Percentiles rank a stretch among this genome's conserved stretches.
These are phyloP conservation scores for Blakeslea trispora DNA, from an alignment of 371 early-diverging fungal species.

Conservation along the genomic window DNA sequence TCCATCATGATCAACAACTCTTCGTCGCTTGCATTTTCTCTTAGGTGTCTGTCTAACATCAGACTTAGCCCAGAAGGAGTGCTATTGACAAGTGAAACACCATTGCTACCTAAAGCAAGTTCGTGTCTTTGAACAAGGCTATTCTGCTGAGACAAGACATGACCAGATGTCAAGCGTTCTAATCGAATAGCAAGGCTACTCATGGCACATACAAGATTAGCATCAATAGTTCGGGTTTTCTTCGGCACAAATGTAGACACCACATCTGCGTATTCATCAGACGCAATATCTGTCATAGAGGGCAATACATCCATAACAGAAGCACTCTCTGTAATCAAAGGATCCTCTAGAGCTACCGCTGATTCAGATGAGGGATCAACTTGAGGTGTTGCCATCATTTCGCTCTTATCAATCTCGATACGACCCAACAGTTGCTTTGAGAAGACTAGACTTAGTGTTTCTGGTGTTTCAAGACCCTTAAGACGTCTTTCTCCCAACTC, in stretches of 20 bases:
- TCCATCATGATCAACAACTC: conserved; percentile 60
- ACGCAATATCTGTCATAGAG: not conserved
- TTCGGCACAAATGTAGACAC: conserved; percentile 3
- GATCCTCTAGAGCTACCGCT: not conserved
- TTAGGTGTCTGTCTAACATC: conserved; percentile 44
- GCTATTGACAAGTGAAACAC: conserved; percentile 30
- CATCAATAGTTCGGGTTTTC: conserved; percentile 33
- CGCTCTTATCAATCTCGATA: conserved; percentile 44
- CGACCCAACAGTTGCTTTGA: conserved; percentile 59
- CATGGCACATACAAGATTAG: conserved; percentile 35
- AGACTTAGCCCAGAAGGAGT: conserved; percentile 26
- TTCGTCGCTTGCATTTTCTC: conserved; percentile 59
- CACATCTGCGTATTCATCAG: not conserved
- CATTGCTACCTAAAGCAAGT: conserved; percentile 1
- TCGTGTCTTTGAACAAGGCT: conserved; percentile 6
- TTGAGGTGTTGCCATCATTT: conserved; percentile 16
- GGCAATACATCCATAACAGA: conserved; percentile 1
- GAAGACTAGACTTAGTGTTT: conserved; percentile 76
- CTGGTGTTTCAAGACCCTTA: conserved; percentile 92
- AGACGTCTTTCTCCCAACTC: conserved; percentile 83
- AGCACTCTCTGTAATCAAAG: not conserved
- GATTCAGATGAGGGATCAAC: not conserved
- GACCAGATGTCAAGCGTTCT: conserved; percentile 47
- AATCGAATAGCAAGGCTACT: conserved; percentile 43
- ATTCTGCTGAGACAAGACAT: conserved; percentile 22